phyloP scores from a whole-genome alignment of 2,329 filamentous ascomycete species.

The Colletotrichum graminicola region DNA sequence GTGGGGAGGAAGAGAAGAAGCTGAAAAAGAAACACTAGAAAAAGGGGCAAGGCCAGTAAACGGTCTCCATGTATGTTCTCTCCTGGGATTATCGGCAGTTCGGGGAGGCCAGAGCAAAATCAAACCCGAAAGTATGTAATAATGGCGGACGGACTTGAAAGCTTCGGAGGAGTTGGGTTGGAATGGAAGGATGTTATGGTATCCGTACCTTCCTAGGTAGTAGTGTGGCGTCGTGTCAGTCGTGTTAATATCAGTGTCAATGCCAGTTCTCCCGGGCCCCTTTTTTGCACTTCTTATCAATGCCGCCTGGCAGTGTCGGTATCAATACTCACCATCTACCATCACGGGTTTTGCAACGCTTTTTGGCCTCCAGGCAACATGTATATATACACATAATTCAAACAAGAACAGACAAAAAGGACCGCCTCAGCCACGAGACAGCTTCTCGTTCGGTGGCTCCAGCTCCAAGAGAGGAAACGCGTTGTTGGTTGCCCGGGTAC shows the following conservation, averaged over 20 bases:
- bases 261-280: too few species aligned
- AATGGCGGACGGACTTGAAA: neutral
- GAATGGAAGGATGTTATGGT: neutral
- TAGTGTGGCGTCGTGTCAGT: neutral
- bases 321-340: too few species aligned
- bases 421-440: neutral
- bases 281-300: too few species aligned
- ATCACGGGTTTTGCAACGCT: too few species aligned
- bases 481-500: slow-evolving; percentile 3
- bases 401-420: too few species aligned
- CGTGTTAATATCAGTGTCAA: too few species aligned
- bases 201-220: too few species aligned
- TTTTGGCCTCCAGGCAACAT: neutral
- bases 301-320: too few species aligned
- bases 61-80: too few species aligned
- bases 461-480: neutral
- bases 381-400: neutral
- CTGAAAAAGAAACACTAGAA: neutral
- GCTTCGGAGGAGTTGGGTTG: neutral
- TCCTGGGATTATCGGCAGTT: too few species aligned
- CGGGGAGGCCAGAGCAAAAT: neutral
- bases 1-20: neutral
- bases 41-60: neutral
- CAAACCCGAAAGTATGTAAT: neutral
- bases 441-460: neutral